phyloP scores from a whole-genome alignment of 345 rosid genomes.

The Rhizophora apiculata region DNA sequence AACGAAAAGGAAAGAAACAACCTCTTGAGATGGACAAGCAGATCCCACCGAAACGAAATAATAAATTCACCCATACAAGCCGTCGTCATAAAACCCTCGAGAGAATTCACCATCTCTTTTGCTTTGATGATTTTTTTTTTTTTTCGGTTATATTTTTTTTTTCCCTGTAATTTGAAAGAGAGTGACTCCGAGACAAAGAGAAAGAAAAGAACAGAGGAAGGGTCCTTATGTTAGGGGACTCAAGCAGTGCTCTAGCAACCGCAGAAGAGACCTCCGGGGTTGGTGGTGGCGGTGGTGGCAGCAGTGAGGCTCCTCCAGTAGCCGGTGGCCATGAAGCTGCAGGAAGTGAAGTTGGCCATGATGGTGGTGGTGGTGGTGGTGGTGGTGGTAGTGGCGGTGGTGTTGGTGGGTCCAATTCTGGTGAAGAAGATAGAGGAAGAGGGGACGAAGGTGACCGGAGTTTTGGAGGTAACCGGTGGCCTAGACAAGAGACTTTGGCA shows the following conservation, averaged over 20 bases:
- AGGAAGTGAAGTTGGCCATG: background rate
- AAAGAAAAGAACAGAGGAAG: slow-evolving; percentile 9
- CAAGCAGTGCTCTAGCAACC: slow-evolving; percentile 25
- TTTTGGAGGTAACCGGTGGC: slow-evolving; percentile 37
- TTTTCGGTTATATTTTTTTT: slow-evolving; percentile 13
- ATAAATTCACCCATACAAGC: slow-evolving; percentile 35
- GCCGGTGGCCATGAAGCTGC: slow-evolving; percentile 1
- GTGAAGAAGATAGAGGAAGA: slow-evolving; percentile 20
- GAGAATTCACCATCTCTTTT: slow-evolving; percentile 42
- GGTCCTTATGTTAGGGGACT: slow-evolving; percentile 36
- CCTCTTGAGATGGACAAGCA: slow-evolving; percentile 73
- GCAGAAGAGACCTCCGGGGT: slow-evolving; percentile 17
- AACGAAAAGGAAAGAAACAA: slow-evolving; percentile 20
- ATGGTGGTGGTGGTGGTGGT: slow-evolving; percentile 14
- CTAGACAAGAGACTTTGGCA: background rate
- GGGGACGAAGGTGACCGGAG: slow-evolving; percentile 45
- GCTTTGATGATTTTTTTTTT: slow-evolving; percentile 3
- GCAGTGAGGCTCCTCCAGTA: slow-evolving; percentile 10
- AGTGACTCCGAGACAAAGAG: background rate
- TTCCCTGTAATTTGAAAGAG: slow-evolving; percentile 28
- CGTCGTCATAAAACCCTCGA: slow-evolving; percentile 56
- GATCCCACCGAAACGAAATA: slow-evolving; percentile 51
- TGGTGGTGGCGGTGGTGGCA: slow-evolving; percentile 14
- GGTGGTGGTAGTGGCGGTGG: slow-evolving; percentile 18
- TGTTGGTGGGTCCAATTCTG: slow-evolving; percentile 23